Evolutionary conservation across 2,329 filamentous ascomycete species (phyloP).

Genomic region (Cercospora berteroae): DNA sequence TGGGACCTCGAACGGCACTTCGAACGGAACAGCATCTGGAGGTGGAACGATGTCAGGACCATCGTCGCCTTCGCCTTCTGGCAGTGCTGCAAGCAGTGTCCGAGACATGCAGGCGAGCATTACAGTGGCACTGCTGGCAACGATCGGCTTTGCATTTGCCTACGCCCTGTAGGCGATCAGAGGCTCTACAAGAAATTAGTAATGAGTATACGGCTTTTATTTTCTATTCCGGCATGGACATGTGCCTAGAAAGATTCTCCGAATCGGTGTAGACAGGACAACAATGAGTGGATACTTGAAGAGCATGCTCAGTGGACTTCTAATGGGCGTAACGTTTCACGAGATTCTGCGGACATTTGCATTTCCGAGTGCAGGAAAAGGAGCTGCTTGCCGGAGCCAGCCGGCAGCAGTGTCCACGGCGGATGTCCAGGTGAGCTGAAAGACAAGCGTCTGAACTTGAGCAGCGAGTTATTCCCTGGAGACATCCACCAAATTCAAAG

Average conservation of each 20-base stretch:
- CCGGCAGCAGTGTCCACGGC: neutral
- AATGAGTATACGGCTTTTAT: neutral
- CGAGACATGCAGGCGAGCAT: neutral
- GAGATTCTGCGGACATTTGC: neutral
- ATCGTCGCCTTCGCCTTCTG: neutral
- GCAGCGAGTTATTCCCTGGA: neutral
- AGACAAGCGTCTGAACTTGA: neutral
- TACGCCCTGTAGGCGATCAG: neutral
- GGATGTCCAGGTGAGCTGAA: neutral
- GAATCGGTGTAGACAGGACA: neutral
- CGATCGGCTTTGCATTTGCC: neutral
- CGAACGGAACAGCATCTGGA: neutral
- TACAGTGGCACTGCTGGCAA: neutral
- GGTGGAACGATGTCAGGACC: neutral
- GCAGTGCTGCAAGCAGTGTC: neutral
- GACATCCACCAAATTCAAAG: neutral
- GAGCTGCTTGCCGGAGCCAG: neutral
- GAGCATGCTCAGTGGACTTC: neutral
- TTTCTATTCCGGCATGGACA: neutral
- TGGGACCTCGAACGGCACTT: conserved; percentile 2
- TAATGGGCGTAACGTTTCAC: neutral
- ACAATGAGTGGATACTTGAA: neutral
- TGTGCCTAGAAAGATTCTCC: neutral
- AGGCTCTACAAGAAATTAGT: neutral
- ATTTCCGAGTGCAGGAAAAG: neutral